Evolutionary conservation across 495 filamentous ascomycete genomes (phyloP).

Genomic region (Daldinia grandis): DNA sequence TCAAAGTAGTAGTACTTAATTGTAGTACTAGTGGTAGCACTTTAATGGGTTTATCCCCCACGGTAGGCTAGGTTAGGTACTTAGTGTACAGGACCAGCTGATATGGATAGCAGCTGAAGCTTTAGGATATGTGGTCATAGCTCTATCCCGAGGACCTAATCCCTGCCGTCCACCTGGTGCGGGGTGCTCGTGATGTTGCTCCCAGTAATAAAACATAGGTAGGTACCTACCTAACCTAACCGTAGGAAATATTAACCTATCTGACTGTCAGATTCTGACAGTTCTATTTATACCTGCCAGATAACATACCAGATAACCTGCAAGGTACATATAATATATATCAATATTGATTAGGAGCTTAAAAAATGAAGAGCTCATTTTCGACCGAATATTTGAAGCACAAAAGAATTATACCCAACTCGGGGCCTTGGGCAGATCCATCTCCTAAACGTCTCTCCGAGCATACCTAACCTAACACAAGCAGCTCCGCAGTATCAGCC

Average conservation of each 20-base stretch:
- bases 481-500: constrained; percentile 9
- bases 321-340: too few relatives aligned
- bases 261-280: too few relatives aligned
- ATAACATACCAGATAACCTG: too few relatives aligned
- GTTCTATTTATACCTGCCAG: too few relatives aligned
- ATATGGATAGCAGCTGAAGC: constrained; percentile 1
- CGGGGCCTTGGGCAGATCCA: not conserved
- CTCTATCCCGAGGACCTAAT: not conserved
- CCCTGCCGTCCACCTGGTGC: not conserved
- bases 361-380: not conserved
- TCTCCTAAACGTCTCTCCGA: not conserved
- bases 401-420: not conserved
- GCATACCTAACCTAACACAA: not conserved
- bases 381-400: not conserved
- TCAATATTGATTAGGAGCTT: not conserved
- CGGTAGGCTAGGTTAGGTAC: not conserved
- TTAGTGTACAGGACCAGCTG: not conserved
- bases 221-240: too few relatives aligned
- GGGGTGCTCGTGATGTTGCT: not conserved
- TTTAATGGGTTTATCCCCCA: not conserved
- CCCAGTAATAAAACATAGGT: too few relatives aligned
- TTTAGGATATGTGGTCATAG: constrained; percentile 21
- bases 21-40: too few relatives aligned
- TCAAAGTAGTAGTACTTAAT: constrained; percentile 6
- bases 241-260: too few relatives aligned